Conservation (phyloP, 2,329 filamentous ascomycete genomes). For the Xylaria sp. region DNA sequence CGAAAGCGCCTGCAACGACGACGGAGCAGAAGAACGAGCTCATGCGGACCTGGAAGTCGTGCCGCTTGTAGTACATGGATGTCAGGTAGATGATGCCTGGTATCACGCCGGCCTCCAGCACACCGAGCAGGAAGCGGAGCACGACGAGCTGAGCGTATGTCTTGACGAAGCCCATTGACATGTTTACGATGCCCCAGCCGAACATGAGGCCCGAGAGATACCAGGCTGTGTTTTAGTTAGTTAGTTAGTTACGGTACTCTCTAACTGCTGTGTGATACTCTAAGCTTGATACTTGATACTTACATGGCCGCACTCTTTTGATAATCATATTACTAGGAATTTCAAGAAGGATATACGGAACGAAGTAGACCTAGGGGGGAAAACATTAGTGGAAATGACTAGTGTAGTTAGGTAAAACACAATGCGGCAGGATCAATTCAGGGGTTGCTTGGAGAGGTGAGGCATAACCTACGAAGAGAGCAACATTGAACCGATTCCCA, state of each 20-base stretch:
- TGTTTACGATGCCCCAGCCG: conserved; percentile 59
- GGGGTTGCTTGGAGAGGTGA: conserved; percentile 25
- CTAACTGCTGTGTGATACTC: neutral
- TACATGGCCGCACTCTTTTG: conserved; percentile 54
- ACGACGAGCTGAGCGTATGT: conserved; percentile 53
- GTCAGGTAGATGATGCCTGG: conserved; percentile 59
- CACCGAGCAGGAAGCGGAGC: conserved; percentile 57
- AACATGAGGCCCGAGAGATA: conserved; percentile 55
- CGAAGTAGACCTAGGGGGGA: conserved; percentile 47
- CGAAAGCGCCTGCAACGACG: conserved; percentile 55
- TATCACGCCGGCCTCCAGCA: conserved; percentile 59
- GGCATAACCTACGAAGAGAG: conserved; percentile 49
- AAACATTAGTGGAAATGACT: neutral
- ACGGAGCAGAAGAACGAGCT: conserved; percentile 57
- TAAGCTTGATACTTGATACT: conserved; percentile 2
- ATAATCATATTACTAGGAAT: conserved; percentile 59
- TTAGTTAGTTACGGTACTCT: neutral
- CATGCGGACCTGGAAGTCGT: conserved; percentile 60
- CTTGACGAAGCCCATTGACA: conserved; percentile 58
- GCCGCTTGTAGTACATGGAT: conserved; percentile 60
- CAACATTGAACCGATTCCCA: conserved; percentile 57
- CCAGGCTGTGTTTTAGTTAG: conserved; percentile 28
- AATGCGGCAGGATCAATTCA: neutral
- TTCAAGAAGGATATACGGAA: conserved; percentile 58
- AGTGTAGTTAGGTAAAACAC: neutral